phyloP scores from a whole-genome alignment of 768 basidiomycete species.

The Zangia roseola region DNA sequence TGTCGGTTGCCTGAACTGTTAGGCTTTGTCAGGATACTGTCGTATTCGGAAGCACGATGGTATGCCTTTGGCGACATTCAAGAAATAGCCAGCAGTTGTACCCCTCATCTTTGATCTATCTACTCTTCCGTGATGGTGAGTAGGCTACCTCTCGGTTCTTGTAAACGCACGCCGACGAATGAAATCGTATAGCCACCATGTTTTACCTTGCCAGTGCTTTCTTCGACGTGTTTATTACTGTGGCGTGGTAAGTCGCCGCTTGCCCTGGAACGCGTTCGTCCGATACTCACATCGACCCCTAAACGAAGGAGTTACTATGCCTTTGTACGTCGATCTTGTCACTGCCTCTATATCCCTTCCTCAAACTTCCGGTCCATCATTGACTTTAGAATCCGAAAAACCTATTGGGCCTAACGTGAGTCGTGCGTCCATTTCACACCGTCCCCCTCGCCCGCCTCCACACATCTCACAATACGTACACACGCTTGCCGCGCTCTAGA shows the following conservation, averaged over 20 bases:
- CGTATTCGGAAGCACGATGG: slow-evolving; percentile 3
- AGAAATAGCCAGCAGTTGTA: slow-evolving; percentile 1
- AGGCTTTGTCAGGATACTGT: slow-evolving; percentile 7
- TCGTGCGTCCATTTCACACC: background rate
- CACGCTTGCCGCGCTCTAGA: background rate
- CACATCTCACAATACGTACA: no score
- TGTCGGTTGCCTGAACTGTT: background rate
- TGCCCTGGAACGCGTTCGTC: no score
- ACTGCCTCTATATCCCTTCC: no score
- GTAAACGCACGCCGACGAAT: background rate
- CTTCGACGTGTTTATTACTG: background rate
- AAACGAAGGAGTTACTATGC: background rate
- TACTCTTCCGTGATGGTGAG: slow-evolving; percentile 16
- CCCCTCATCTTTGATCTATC: slow-evolving; percentile 3
- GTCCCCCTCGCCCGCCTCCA: no score
- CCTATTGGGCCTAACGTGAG: background rate
- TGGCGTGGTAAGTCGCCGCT: slow-evolving; percentile 5
- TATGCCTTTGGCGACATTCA: slow-evolving; percentile 5
- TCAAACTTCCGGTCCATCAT: background rate
- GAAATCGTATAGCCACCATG: background rate
- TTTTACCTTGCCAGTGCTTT: slow-evolving; percentile 7
- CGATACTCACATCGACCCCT: background rate
- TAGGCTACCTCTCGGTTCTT: no score
- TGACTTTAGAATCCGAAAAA: background rate
- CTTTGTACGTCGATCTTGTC: background rate